Evolutionary conservation across 768 basidiomycete species (phyloP), one percentile per base, ranked within the genome.

Genomic region (Russula lepida): DNA sequence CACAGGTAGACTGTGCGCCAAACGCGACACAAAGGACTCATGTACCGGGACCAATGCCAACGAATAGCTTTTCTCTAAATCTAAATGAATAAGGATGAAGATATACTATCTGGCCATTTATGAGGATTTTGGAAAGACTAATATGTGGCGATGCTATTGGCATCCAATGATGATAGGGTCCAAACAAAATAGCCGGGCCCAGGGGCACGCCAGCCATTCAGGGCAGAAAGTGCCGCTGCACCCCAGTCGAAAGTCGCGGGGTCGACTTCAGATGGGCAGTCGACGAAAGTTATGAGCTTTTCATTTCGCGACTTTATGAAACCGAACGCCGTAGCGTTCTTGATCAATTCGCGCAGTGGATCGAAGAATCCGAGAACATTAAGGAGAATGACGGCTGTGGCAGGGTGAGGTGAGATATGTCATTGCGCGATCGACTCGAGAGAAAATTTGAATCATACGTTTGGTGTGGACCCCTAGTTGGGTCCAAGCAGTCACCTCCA

Each of bases 401-500:
- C 65, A 11, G 64, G 13, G n/a, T n/a, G n/a, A n/a, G 12, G 11
- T 19, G 28, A 3, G n/a, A 50, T 3, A 19, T 4, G 7, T n/a
- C 11, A 9, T 12, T 15, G 13, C 12, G 48, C 49, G 41, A 30
- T 4, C 59, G 47, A n/a, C 21, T 56, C 35, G 27, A 19, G n/a
- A 30, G 35, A 12, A 65, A 12, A 65, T 62, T 49, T 60, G 28
- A 19, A 11, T 65, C 82, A 64, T 69, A 90, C 90, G 90, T 75
- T 92, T 92, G 57, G 81, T 78, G 70, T 93, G 90, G 46, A 95
- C 87, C 21, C 88, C 88, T 6, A 97, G 72, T 69, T 98, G 95
- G 21, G 89, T 90, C 95, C 95, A 99, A 0, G 95, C 97, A 15
- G 86, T 82, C 64, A 91, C 94, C 73, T 98, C 95, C 30, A 97